Percentiles rank a stretch among this genome's conserved stretches.
These are phyloP conservation scores for Puccinia novopanici DNA, from an alignment of 1,284 basidiomycete species.

Conservation along the genomic window DNA sequence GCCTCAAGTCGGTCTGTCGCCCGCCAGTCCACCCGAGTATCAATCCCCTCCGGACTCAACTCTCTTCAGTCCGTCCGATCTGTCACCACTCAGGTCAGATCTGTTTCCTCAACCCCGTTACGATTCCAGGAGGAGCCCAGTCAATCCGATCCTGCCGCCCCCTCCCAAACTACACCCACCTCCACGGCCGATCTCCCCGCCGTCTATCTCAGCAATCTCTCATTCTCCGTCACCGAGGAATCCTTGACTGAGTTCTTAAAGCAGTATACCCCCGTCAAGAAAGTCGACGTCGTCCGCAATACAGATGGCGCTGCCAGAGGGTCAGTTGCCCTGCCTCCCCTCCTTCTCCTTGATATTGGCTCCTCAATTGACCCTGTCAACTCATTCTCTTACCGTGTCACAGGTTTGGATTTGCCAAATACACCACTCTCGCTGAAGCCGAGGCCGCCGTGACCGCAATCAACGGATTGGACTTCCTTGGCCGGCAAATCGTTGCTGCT, in stretches of 20 bases:
- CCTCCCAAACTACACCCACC: background rate
- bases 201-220: slow-evolving; percentile 49
- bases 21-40: background rate
- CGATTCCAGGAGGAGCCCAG: background rate
- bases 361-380: background rate
- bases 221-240: slow-evolving; percentile 41
- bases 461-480: slow-evolving; percentile 41
- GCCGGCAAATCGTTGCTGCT: slow-evolving; percentile 19
- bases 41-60: background rate
- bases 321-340: background rate
- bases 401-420: slow-evolving; percentile 49
- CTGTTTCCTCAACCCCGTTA: slow-evolving; percentile 11
- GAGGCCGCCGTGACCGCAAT: slow-evolving; percentile 32
- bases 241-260: slow-evolving; percentile 35
- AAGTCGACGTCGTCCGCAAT: slow-evolving; percentile 40
- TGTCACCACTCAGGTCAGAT: background rate
- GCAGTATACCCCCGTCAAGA: slow-evolving; percentile 41
- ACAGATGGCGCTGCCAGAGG: slow-evolving; percentile 39
- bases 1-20: background rate
- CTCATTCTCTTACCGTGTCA: background rate
- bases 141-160: background rate
- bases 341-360: background rate
- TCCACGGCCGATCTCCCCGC: slow-evolving; percentile 11
- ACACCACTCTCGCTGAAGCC: slow-evolving; percentile 31
- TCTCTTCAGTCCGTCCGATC: background rate